Evolutionary conservation across 768 basidiomycete genomes (phyloP).

Genomic region (Boletus bicolor): DNA sequence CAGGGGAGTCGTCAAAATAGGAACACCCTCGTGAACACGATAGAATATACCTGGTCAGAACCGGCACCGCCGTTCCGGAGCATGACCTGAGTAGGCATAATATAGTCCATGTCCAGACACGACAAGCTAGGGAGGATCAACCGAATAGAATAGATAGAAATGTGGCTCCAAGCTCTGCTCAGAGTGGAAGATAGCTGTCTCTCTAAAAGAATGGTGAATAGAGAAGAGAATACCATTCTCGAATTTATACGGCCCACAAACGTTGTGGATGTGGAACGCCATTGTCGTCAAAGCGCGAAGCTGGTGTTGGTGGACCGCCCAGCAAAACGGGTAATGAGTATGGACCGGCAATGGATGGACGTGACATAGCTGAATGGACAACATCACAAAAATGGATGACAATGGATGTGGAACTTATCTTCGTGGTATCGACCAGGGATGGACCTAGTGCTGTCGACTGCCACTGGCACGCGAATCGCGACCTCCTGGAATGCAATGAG

Average conservation of each 20-base stretch:
- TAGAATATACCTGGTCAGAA: slow-evolving; percentile 3
- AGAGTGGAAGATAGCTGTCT: background rate
- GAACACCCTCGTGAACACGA: background rate
- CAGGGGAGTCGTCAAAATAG: background rate
- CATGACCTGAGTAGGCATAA: background rate
- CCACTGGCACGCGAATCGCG: background rate
- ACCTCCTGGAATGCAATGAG: background rate
- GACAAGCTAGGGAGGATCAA: background rate
- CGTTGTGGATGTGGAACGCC: background rate
- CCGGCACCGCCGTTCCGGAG: background rate
- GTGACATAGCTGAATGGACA: background rate
- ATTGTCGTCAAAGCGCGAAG: slow-evolving; percentile 16
- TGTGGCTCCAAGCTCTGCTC: background rate
- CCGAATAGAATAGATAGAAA: background rate
- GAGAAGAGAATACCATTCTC: background rate
- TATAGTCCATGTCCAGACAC: background rate
- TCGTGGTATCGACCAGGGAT: background rate
- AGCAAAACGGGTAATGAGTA: slow-evolving; percentile 1
- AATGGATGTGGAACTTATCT: slow-evolving; percentile 11
- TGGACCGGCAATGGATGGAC: background rate
- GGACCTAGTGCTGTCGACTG: background rate
- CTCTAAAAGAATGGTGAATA: background rate
- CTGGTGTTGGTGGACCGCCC: background rate
- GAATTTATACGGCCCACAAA: slow-evolving; percentile 9
- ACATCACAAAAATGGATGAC: slow-evolving; percentile 1